Evolutionary conservation across 345 rosid genomes (phyloP).

Genomic region (Noccaea caerulescens): DNA sequence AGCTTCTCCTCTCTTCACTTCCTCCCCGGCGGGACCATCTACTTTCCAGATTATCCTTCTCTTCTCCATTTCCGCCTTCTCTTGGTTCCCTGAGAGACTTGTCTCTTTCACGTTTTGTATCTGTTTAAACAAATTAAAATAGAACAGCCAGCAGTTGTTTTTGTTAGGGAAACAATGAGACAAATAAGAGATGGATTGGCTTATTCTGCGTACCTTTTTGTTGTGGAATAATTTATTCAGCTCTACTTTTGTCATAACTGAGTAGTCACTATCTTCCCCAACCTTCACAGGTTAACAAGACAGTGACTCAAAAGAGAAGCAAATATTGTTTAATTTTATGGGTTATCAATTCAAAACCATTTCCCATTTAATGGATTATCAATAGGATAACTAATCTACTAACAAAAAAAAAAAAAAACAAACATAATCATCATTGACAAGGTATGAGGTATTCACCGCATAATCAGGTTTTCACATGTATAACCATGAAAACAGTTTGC

Average conservation of each 20-base stretch:
- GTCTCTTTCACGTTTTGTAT: slow-evolving; percentile 64
- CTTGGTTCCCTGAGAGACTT: slow-evolving; percentile 88
- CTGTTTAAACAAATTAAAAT: slow-evolving; percentile 45
- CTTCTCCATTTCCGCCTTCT: slow-evolving; percentile 74
- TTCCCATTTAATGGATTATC: background rate
- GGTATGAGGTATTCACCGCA: background rate
- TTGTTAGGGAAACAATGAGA: slow-evolving; percentile 13
- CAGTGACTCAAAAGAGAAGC: background rate
- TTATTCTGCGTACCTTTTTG: slow-evolving; percentile 61
- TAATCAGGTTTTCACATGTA: background rate
- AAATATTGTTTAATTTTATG: background rate
- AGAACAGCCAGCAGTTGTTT: background rate
- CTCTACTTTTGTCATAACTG: slow-evolving; percentile 75
- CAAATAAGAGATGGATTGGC: slow-evolving; percentile 1
- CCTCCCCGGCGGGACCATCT: slow-evolving; percentile 48
- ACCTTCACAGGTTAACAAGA: slow-evolving; percentile 47
- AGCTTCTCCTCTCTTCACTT: slow-evolving; percentile 57
- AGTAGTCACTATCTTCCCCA: slow-evolving; percentile 84
- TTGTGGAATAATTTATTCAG: slow-evolving; percentile 66
- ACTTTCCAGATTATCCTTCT: slow-evolving; percentile 80
- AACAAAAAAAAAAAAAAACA: background rate
- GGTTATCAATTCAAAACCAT: background rate
- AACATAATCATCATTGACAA: background rate
- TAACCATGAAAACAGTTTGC: background rate
- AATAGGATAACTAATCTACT: no score